Base-by-base conservation (phyloP, 345 rosid genomes). In the Ceriops zippeliana region DNA sequence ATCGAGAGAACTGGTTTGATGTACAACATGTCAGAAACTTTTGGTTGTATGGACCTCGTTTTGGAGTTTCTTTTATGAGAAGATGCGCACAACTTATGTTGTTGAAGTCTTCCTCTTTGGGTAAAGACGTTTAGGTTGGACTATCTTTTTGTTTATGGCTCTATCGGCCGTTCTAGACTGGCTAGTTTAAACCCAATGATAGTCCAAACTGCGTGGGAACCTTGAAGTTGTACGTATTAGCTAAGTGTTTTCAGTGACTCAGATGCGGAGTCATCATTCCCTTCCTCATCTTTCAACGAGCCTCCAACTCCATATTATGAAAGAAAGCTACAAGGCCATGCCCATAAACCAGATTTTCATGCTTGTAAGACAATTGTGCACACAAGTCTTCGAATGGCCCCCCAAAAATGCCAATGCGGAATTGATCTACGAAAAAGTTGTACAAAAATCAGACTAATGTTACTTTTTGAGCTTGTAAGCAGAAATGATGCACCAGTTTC, bases 341-440 rank as follows among this genome's bases (percentile, higher is more conserved):
- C 83, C 46, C 90, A 86, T 82, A 85, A 81, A 69, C 69, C 84
- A 57, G 97, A 89, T 73, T 79, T 87, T 69, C 87, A 77, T 66
- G 87, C 90, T 28, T 89, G 84, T 70, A 81, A 83, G 21, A 70
- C 62, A 65, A 85, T 84, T 2, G 62, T 72, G 66, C 51, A 3
- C 35, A 32, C 35, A 32, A 32, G 35, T 32, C 35, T 32, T 32
- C 35, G 1, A 32, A 32, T 32, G 35, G 1, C 6, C 7, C 35
- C 35, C 35, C 2, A 32, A 32, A 32, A 32, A 32, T 32, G 35
- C 35, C 5, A 5, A 32, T 32, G 7, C 5, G 35, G 35, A 32
- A 6, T 32, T 32, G 5, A 32, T 32, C 7, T 6, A 5, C 35
- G 1, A 32, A 5, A 32, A 32, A 0, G 0, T 32, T 5, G 35